These are phyloP conservation scores for Ceratobasidium papillatum DNA, from an alignment of 1,284 basidiomycete species.

Conservation along the genomic window DNA sequence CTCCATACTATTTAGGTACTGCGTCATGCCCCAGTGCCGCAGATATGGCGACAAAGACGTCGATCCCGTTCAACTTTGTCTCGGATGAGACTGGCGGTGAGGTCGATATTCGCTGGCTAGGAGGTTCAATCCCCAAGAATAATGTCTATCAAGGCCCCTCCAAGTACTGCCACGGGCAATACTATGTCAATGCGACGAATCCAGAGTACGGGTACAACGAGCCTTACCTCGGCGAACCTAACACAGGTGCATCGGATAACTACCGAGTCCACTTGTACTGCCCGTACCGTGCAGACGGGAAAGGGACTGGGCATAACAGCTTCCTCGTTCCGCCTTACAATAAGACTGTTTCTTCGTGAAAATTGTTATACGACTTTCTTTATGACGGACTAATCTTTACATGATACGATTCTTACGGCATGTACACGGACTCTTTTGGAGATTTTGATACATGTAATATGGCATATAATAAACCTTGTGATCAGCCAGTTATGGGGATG, in stretches of 20 bases:
- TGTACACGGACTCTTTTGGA: too few species aligned
- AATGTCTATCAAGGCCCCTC: conserved; percentile 6
- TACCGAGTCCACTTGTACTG: conserved; percentile 13
- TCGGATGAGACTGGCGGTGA: conserved; percentile 13
- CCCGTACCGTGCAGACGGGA: background rate
- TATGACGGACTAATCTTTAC: background rate
- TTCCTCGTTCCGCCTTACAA: background rate
- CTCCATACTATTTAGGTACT: background rate
- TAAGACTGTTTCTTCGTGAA: background rate
- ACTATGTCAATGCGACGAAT: conserved; percentile 16
- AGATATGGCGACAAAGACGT: background rate
- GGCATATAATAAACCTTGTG: too few species aligned
- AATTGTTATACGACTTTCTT: background rate
- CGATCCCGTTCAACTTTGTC: conserved; percentile 17
- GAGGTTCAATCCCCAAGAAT: conserved; percentile 1
- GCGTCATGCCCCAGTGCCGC: background rate
- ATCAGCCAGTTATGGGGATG: too few species aligned
- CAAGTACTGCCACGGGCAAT: conserved; percentile 16
- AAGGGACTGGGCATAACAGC: background rate
- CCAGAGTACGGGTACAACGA: background rate
- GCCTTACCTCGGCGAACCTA: background rate
- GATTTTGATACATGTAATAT: too few species aligned
- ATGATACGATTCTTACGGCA: too few species aligned
- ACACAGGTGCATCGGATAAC: background rate
- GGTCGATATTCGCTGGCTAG: conserved; percentile 10